Evolutionary conservation across 495 filamentous ascomycete genomes (phyloP).

Genomic region (Eremomyces bilateralis): DNA sequence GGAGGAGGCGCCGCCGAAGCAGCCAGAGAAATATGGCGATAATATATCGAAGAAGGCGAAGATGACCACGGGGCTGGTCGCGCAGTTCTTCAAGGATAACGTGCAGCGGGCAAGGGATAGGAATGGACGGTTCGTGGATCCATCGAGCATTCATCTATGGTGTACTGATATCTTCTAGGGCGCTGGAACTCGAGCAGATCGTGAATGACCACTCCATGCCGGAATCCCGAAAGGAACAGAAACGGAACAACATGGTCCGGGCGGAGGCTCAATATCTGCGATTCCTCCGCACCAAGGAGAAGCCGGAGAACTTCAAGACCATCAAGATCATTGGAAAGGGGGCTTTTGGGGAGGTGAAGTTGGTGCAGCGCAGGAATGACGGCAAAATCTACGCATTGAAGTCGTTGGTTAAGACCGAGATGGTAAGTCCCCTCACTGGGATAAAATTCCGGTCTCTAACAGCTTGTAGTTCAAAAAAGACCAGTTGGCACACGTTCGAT

Average conservation of each 20-base stretch:
- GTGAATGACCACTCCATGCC: slow-evolving; percentile 51
- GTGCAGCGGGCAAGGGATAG: slow-evolving; percentile 78
- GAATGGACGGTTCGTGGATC: slow-evolving; percentile 49
- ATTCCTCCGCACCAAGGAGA: slow-evolving; percentile 80
- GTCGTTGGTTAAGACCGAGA: slow-evolving; percentile 92
- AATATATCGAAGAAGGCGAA: slow-evolving; percentile 20
- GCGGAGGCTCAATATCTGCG: slow-evolving; percentile 82
- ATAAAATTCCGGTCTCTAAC: slow-evolving; percentile 2
- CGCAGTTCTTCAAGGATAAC: slow-evolving; percentile 87
- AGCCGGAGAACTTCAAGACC: slow-evolving; percentile 78
- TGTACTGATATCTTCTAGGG: slow-evolving; percentile 28
- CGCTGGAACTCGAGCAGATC: slow-evolving; percentile 72
- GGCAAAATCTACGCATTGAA: slow-evolving; percentile 97
- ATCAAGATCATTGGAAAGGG: slow-evolving; percentile 98
- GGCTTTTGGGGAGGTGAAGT: slow-evolving; percentile 92
- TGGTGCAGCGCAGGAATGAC: slow-evolving; percentile 90
- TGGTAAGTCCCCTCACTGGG: slow-evolving; percentile 25
- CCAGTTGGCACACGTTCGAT: slow-evolving; percentile 93
- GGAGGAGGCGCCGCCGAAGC: slow-evolving; percentile 19
- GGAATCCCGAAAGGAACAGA: slow-evolving; percentile 50
- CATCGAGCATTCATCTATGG: background rate
- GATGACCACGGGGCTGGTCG: slow-evolving; percentile 34
- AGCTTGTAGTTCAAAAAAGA: slow-evolving; percentile 67
- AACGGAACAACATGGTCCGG: slow-evolving; percentile 53
- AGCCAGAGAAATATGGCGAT: slow-evolving; percentile 19